A percentile compares a stretch with the other conserved stretches of the same genome.
Evolutionary conservation across 305 asterid genomes (phyloP).

Genomic region (Solanum aculeatissimum): DNA sequence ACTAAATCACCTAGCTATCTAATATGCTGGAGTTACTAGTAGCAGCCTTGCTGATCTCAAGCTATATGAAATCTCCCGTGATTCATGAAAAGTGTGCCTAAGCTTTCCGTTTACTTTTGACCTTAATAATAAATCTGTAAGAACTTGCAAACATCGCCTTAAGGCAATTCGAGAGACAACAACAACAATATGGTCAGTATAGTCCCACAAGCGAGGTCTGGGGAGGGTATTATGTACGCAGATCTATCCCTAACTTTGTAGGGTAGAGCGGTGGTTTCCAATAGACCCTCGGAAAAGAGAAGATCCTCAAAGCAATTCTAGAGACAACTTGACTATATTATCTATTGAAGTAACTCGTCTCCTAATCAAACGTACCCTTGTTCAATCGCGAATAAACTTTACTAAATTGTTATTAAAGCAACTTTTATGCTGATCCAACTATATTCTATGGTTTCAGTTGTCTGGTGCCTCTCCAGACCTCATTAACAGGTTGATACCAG

Average conservation of each 20-base stretch:
- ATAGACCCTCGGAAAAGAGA: not conserved
- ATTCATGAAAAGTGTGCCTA: not conserved
- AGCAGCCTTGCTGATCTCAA: not conserved
- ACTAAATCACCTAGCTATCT: not conserved
- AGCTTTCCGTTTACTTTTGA: not conserved
- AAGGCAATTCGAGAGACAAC: not conserved
- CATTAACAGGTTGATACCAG: conserved; percentile 76
- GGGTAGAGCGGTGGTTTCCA: not conserved
- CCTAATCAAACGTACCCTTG: not conserved
- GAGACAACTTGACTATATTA: not conserved
- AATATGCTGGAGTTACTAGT: not conserved
- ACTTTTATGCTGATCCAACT: not conserved
- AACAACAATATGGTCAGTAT: not conserved
- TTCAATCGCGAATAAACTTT: not conserved
- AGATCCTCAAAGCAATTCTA: not conserved
- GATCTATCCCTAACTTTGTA: not conserved
- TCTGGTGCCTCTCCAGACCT: conserved; percentile 66
- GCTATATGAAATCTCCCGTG: not conserved
- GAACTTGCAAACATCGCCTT: not conserved
- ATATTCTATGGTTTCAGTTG: conserved; percentile 17
- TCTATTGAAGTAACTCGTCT: not conserved
- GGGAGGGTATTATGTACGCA: not conserved
- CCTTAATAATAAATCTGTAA: not conserved
- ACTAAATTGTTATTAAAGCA: not conserved
- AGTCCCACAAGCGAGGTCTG: not conserved